Evolutionary conservation across 2,329 filamentous ascomycete species (phyloP).

Genomic region (Pseudogymnoascus sp.): DNA sequence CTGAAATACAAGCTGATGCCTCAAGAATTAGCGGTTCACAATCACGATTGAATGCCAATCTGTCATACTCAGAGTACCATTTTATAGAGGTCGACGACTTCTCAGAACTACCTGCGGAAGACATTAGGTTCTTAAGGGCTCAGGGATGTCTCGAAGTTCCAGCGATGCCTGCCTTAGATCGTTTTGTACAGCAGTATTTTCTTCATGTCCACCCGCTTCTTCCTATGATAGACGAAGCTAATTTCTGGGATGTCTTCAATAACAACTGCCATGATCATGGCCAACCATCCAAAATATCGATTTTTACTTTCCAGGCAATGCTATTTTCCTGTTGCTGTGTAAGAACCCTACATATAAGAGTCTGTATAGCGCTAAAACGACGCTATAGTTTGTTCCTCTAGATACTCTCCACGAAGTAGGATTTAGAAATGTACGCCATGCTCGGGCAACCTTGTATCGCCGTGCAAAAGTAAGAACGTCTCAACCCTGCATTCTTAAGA

Average conservation of each 20-base stretch:
- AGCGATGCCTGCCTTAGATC: constrained; percentile 41
- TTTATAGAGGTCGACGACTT: no score
- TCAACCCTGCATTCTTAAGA: no score
- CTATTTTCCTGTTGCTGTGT: constrained; percentile 36
- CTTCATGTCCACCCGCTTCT: constrained; percentile 39
- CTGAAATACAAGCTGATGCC: no score
- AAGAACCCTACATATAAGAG: neutral
- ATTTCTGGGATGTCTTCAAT: constrained; percentile 40
- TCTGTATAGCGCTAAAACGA: neutral
- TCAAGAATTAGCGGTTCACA: no score
- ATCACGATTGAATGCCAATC: no score
- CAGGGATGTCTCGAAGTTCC: constrained; percentile 27
- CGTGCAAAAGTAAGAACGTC: constrained; percentile 31
- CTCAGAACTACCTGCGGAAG: no score
- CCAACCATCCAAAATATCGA: constrained; percentile 24
- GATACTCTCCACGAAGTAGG: constrained; percentile 24
- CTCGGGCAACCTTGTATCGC: constrained; percentile 37
- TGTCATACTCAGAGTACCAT: no score
- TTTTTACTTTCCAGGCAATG: constrained; percentile 40
- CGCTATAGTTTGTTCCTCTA: constrained; percentile 10
- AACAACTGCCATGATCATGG: constrained; percentile 22
- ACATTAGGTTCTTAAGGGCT: no score
- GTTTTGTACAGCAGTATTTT: constrained; percentile 42
- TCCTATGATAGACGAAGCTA: constrained; percentile 37
- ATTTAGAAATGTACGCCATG: constrained; percentile 35